Conservation (phyloP, 164 flowering plant species). For the Santalum album region DNA sequence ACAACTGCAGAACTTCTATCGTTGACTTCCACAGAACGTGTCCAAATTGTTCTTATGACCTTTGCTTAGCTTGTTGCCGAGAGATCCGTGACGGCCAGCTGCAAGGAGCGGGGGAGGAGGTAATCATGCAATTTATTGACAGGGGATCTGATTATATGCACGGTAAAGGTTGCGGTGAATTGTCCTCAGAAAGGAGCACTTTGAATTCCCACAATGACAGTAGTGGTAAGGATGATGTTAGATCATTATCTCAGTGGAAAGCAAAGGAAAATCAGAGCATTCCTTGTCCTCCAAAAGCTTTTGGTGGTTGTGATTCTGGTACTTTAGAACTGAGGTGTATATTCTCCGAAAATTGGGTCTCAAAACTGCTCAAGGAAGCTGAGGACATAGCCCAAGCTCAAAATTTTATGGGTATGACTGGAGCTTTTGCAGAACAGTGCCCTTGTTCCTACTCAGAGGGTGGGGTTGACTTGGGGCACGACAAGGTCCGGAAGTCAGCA, state of each 20-base stretch:
- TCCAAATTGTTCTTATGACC: constrained; percentile 42
- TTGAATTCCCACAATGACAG: constrained; percentile 1
- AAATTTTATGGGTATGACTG: constrained; percentile 12
- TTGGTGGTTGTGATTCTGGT: constrained; percentile 44
- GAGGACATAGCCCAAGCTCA: constrained; percentile 25
- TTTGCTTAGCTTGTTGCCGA: constrained; percentile 58
- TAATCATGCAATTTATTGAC: constrained; percentile 14
- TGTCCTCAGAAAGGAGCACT: background rate
- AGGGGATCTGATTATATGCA: constrained; percentile 35
- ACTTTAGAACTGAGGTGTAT: constrained; percentile 32
- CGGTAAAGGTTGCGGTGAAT: constrained; percentile 14
- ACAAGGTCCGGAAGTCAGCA: constrained; percentile 41
- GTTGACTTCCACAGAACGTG: constrained; percentile 57
- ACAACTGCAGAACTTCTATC: constrained; percentile 58
- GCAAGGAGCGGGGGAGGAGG: constrained; percentile 21
- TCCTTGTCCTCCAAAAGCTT: constrained; percentile 33
- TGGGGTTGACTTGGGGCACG: constrained; percentile 9
- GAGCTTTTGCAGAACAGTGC: constrained; percentile 17
- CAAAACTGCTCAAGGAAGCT: constrained; percentile 34
- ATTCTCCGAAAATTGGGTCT: constrained; percentile 19
- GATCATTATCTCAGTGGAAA: constrained; percentile 23
- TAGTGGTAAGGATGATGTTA: constrained; percentile 3
- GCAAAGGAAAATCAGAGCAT: constrained; percentile 40
- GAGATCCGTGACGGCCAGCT: constrained; percentile 43
- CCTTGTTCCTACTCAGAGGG: constrained; percentile 28